phyloP scores from a whole-genome alignment of 345 rosid genomes.

The Erysimum cheiranthoides region DNA sequence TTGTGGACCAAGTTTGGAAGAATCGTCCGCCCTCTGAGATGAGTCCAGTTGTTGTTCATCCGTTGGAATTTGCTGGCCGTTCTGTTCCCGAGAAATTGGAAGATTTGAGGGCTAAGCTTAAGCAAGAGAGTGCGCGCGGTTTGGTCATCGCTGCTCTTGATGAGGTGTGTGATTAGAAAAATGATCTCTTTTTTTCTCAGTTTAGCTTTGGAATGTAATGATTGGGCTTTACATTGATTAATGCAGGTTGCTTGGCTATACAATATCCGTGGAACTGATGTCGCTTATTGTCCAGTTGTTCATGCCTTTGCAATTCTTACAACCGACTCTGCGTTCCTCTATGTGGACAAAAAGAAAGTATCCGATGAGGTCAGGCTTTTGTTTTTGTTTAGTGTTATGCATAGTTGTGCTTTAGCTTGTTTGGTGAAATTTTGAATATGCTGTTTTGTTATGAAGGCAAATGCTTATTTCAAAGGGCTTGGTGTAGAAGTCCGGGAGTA shows the following conservation, averaged over 20 bases:
- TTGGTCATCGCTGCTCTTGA: slow-evolving; percentile 82
- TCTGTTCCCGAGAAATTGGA: slow-evolving; percentile 67
- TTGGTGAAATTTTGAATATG: background rate
- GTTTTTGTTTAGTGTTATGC: slow-evolving; percentile 1
- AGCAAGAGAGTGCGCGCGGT: slow-evolving; percentile 60
- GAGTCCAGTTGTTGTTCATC: slow-evolving; percentile 68
- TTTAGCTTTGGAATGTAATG: slow-evolving; percentile 8
- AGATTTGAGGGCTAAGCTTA: slow-evolving; percentile 69
- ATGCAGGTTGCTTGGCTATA: slow-evolving; percentile 98
- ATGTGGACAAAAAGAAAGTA: slow-evolving; percentile 79
- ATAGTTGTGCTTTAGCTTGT: background rate
- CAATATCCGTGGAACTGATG: slow-evolving; percentile 93
- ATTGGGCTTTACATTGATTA: background rate
- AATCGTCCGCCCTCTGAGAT: slow-evolving; percentile 67
- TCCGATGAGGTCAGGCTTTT: slow-evolving; percentile 62
- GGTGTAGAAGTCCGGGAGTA: slow-evolving; percentile 80
- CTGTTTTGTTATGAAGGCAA: slow-evolving; percentile 50
- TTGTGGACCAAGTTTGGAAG: slow-evolving; percentile 89
- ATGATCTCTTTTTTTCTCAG: background rate
- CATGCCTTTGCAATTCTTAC: slow-evolving; percentile 94
- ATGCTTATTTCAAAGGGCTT: slow-evolving; percentile 53
- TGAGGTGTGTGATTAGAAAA: slow-evolving; percentile 58
- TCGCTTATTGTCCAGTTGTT: slow-evolving; percentile 88
- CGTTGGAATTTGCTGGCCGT: slow-evolving; percentile 71
- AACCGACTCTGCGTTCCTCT: slow-evolving; percentile 67